phyloP scores from a whole-genome alignment of 176 grass and related monocot species.

The Metroxylon sagu region DNA sequence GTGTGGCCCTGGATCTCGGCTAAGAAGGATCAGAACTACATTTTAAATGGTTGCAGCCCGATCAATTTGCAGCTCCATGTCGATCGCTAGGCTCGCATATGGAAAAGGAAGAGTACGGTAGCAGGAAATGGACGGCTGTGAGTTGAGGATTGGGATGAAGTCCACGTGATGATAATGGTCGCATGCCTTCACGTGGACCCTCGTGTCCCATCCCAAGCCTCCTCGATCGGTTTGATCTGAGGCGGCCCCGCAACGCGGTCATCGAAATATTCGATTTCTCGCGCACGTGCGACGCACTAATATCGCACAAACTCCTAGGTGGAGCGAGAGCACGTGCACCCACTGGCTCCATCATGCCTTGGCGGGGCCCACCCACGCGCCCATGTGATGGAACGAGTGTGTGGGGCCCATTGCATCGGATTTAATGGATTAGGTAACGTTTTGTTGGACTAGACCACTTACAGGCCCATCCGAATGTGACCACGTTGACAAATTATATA shows the following conservation, averaged over 20 bases:
- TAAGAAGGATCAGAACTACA: too few relatives aligned
- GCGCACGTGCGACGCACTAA: slow-evolving; percentile 14
- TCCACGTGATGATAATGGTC: neutral
- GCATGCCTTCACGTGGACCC: too few relatives aligned
- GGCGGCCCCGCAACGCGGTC: neutral
- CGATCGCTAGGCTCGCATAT: too few relatives aligned
- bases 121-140: too few relatives aligned
- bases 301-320: neutral
- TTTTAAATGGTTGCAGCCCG: too few relatives aligned
- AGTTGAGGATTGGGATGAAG: neutral
- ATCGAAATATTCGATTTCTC: slow-evolving; percentile 21
- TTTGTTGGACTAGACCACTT: neutral
- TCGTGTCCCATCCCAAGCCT: too few relatives aligned
- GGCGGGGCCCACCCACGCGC: slow-evolving; percentile 2
- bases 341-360: slow-evolving; percentile 11
- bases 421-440: too few relatives aligned
- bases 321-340: slow-evolving; percentile 3
- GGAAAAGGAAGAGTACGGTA: too few relatives aligned
- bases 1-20: too few relatives aligned
- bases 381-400: slow-evolving; percentile 12
- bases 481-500: too few relatives aligned
- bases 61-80: too few relatives aligned
- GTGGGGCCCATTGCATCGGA: neutral
- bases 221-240: too few relatives aligned
- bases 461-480: neutral